Conservation (phyloP, 768 basidiomycete species). For the Rhodotorula diobovata region DNA sequence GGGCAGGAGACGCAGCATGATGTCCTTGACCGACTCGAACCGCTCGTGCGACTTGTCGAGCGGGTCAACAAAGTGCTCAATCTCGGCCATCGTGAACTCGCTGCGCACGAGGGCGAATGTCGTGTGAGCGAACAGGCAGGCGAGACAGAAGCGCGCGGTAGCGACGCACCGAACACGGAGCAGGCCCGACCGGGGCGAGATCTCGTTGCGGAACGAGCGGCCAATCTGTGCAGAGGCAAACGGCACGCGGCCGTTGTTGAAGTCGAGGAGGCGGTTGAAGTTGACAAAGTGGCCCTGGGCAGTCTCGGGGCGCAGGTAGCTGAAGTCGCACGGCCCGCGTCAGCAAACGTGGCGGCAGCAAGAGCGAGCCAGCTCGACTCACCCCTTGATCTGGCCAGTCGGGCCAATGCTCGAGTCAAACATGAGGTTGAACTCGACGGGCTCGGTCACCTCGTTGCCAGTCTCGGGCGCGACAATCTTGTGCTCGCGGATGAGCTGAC, state of each 20-base stretch:
- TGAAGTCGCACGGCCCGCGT: too few relatives aligned
- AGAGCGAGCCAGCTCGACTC: constrained; percentile 38
- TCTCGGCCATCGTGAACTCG: constrained; percentile 99
- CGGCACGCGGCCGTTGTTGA: constrained; percentile 93
- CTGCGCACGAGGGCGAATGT: constrained; percentile 29
- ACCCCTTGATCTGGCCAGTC: constrained; percentile 95
- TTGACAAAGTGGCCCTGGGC: constrained; percentile 99
- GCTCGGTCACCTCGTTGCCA: constrained; percentile 72
- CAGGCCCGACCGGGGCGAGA: constrained; percentile 91
- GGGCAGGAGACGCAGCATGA: constrained; percentile 71
- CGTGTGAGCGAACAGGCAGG: not conserved
- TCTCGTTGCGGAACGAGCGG: constrained; percentile 93
- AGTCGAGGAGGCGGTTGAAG: constrained; percentile 91
- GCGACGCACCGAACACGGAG: constrained; percentile 77
- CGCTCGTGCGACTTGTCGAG: constrained; percentile 77
- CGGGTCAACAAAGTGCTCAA: constrained; percentile 98
- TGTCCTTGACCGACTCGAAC: constrained; percentile 74
- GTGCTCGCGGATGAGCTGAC: constrained; percentile 1
- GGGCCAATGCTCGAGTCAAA: constrained; percentile 96
- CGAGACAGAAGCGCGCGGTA: too few relatives aligned
- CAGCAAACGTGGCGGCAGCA: too few relatives aligned
- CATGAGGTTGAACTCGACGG: constrained; percentile 98
- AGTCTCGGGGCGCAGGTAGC: constrained; percentile 94
- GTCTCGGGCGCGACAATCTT: constrained; percentile 68
- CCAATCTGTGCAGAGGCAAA: constrained; percentile 98